Conservation (phyloP, 2,329 filamentous ascomycete species). For the Cordyceps javanica region DNA sequence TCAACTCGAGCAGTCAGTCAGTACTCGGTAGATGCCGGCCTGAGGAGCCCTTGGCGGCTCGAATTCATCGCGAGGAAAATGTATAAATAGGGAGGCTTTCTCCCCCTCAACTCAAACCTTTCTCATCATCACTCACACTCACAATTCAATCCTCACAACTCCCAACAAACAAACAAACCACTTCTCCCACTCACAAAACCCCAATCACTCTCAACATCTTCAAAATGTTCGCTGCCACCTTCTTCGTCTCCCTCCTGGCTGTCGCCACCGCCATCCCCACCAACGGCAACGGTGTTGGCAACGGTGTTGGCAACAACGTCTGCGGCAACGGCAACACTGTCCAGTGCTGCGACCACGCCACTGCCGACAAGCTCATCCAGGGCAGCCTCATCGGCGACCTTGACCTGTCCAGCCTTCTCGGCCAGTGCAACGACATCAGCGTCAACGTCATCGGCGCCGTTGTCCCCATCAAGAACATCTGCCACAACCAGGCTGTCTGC, state of each 20-base stretch:
- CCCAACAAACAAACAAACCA: not conserved
- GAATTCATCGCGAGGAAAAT: not conserved
- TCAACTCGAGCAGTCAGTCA: too few species aligned
- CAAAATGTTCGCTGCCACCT: conserved; percentile 3
- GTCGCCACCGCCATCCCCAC: not conserved
- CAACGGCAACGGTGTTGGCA: not conserved
- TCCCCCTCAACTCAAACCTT: not conserved
- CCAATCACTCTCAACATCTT: not conserved
- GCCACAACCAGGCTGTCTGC: not conserved
- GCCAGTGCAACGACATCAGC: not conserved
- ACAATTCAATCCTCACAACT: not conserved
- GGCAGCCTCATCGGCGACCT: not conserved
- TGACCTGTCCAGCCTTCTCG: not conserved
- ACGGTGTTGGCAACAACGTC: too few species aligned
- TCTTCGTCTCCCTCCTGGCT: not conserved
- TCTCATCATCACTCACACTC: not conserved
- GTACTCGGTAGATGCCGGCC: too few species aligned
- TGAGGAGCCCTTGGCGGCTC: not conserved
- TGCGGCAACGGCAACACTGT: conserved; percentile 4
- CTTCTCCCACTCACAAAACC: not conserved
- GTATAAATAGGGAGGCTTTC: not conserved
- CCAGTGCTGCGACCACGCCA: not conserved
- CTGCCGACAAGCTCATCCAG: not conserved
- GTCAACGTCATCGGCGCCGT: not conserved
- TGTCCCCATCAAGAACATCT: not conserved